Conservation (phyloP, 1,139 yeast genomes). For the Yamadazyma sp. region DNA sequence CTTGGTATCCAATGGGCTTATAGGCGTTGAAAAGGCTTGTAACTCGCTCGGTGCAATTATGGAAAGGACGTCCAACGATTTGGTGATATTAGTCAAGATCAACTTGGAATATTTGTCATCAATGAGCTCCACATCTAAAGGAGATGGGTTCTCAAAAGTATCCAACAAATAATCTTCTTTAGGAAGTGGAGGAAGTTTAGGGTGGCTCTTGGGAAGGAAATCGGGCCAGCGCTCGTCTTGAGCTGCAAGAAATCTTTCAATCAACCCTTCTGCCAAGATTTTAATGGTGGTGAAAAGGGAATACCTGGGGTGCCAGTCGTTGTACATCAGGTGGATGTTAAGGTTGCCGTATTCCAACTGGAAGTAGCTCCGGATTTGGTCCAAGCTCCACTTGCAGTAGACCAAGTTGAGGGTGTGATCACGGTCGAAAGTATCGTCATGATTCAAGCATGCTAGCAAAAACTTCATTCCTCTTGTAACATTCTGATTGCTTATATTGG, state of each 20-base stretch:
- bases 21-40: neutral
- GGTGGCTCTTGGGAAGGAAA: slow-evolving; percentile 10
- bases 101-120: slow-evolving; percentile 2
- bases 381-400: slow-evolving; percentile 12
- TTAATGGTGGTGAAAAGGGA: slow-evolving; percentile 22
- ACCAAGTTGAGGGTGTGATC: slow-evolving; percentile 7
- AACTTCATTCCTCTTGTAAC: slow-evolving; percentile 12
- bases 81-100: slow-evolving; percentile 11
- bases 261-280: slow-evolving; percentile 8
- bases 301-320: slow-evolving; percentile 22
- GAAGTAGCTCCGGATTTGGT: slow-evolving; percentile 11
- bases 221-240: slow-evolving; percentile 16
- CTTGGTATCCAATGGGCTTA: slow-evolving; percentile 7
- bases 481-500: slow-evolving; percentile 6
- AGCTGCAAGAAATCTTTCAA: neutral
- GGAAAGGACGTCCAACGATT: slow-evolving; percentile 8
- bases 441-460: slow-evolving; percentile 29
- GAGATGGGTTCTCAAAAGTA: slow-evolving; percentile 9
- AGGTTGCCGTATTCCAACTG: slow-evolving; percentile 16
- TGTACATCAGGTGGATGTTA: slow-evolving; percentile 21
- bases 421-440: slow-evolving; percentile 14
- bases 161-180: slow-evolving; percentile 20
- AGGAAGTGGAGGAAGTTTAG: slow-evolving; percentile 31
- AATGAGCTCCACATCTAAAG: slow-evolving; percentile 10
- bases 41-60: slow-evolving; percentile 10